Conservation (phyloP, 1,284 basidiomycete species). For the Wolfiporia cocos region DNA sequence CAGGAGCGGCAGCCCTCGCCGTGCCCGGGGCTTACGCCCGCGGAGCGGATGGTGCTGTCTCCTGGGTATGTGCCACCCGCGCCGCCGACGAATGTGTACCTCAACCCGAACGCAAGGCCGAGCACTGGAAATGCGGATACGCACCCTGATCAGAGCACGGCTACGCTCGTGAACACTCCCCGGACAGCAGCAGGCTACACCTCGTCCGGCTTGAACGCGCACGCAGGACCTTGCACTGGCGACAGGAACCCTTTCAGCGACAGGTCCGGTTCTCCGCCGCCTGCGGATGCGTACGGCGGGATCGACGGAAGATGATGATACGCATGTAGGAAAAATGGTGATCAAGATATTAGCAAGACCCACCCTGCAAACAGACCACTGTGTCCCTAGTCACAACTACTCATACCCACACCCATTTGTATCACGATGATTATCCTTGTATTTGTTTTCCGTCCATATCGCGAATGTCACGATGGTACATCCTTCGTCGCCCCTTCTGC, state of each 20-base stretch:
- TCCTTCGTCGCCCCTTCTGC: conserved; percentile 4
- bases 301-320: conserved; percentile 6
- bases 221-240: not conserved
- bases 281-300: conserved; percentile 7
- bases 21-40: not conserved
- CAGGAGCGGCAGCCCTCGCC: not conserved
- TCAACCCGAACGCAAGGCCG: conserved; percentile 4
- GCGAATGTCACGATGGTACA: conserved; percentile 3
- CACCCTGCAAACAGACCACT: not conserved
- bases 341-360: conserved; percentile 1
- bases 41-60: conserved; percentile 1
- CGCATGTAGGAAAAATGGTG: not conserved
- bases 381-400: conserved; percentile 8
- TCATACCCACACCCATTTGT: conserved; percentile 1
- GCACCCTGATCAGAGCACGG: not conserved
- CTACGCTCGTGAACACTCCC: not conserved
- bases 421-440: not conserved
- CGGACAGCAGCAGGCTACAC: no score
- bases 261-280: not conserved
- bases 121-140: not conserved
- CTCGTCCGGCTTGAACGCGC: not conserved
- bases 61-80: not conserved
- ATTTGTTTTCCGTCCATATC: conserved; percentile 3
- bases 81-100: conserved; percentile 1
- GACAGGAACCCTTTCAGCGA: conserved; percentile 2